Percentiles rank a stretch among this genome's conserved stretches.
phyloP scores from a whole-genome alignment of 2,329 filamentous ascomycete genomes.

The Coniochaeta ligniaria region DNA sequence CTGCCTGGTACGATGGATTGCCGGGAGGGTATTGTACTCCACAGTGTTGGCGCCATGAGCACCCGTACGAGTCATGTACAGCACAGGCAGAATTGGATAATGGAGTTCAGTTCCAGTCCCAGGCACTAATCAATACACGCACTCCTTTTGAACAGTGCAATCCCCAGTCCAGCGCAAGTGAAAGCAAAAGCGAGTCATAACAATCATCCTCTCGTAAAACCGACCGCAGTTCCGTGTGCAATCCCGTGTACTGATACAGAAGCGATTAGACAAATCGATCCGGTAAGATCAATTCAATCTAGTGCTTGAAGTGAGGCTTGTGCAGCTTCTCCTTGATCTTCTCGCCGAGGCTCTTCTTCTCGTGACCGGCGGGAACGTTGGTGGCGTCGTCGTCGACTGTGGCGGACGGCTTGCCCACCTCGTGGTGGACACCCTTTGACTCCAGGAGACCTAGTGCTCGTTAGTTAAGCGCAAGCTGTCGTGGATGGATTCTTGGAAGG shows the following conservation, averaged over 20 bases:
- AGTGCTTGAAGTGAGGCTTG: constrained; percentile 10
- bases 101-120: background rate
- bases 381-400: constrained; percentile 12
- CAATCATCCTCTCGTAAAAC: background rate
- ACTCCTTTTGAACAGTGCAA: background rate
- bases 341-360: constrained; percentile 42
- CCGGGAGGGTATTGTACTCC: background rate
- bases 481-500: background rate
- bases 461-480: background rate
- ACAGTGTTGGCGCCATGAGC: background rate
- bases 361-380: constrained; percentile 13
- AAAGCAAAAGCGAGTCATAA: background rate
- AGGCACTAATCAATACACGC: background rate
- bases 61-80: background rate
- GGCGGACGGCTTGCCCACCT: constrained; percentile 8
- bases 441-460: constrained; percentile 39
- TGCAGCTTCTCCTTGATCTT: constrained; percentile 67
- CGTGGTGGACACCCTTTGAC: constrained; percentile 37
- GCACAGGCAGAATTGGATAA: background rate
- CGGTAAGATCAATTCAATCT: background rate
- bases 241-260: background rate
- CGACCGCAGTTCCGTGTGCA: background rate
- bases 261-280: background rate
- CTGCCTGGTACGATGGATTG: background rate
- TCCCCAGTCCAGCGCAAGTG: background rate